phyloP scores from a whole-genome alignment of 345 rosid species.

The Pistacia atlantica region DNA sequence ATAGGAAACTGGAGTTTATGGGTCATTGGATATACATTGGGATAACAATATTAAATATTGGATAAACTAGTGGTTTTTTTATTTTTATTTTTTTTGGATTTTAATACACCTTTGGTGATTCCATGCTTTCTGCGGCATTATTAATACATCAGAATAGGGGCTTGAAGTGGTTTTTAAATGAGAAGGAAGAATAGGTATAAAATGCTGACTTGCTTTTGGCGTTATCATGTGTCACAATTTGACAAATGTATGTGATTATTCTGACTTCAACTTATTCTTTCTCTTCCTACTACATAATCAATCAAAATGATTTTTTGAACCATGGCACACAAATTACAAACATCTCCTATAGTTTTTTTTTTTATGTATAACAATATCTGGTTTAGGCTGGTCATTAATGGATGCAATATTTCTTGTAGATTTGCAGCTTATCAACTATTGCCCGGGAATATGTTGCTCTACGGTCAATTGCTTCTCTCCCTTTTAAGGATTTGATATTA shows the following conservation, averaged over 20 bases:
- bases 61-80: too few species aligned
- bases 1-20: too few species aligned
- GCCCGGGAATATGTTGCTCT: conserved; percentile 86
- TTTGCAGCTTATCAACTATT: conserved; percentile 92
- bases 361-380: conserved; percentile 1
- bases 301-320: neutral
- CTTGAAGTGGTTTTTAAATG: too few species aligned
- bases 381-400: conserved; percentile 12
- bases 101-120: too few species aligned
- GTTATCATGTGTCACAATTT: neutral
- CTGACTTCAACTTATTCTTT: neutral
- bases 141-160: too few species aligned
- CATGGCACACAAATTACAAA: neutral
- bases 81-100: too few species aligned
- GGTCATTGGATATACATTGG: too few species aligned
- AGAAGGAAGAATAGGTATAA: too few species aligned
- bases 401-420: conserved; percentile 47
- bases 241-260: neutral
- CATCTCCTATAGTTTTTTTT: neutral
- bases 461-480: conserved; percentile 72
- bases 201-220: too few species aligned
- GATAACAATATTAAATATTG: too few species aligned
- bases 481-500: conserved; percentile 89
- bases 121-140: too few species aligned
- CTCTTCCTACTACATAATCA: neutral